A percentile compares a stretch with the other conserved stretches of the same genome.
These are phyloP conservation scores for Heterobasidion parviporum DNA, from an alignment of 1,284 basidiomycete genomes.

Conservation along the genomic window DNA sequence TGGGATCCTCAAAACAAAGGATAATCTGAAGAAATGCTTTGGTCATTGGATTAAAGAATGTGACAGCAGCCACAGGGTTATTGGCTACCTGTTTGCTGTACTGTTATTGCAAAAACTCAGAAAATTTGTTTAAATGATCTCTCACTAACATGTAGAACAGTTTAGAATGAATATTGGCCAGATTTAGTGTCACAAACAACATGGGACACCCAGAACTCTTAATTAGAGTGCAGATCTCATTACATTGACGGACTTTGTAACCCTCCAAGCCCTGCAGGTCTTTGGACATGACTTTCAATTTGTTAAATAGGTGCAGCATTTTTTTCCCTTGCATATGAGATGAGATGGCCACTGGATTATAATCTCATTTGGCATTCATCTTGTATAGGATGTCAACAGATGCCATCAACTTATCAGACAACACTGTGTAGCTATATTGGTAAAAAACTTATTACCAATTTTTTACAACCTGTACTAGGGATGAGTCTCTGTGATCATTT, in stretches of 20 bases:
- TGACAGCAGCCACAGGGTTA: conserved; percentile 10
- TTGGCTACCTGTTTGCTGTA: conserved; percentile 7
- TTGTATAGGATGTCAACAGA: not conserved
- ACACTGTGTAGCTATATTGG: not conserved
- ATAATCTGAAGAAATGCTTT: conserved; percentile 10
- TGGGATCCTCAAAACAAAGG: conserved; percentile 2
- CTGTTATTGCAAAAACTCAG: conserved; percentile 3
- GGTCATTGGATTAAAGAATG: conserved; percentile 14
- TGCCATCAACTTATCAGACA: not conserved
- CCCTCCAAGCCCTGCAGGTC: conserved; percentile 3
- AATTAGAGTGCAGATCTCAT: conserved; percentile 12
- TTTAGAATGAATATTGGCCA: conserved; percentile 13
- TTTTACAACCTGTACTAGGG: no score
- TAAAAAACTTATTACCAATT: no score
- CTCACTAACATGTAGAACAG: conserved; percentile 6
- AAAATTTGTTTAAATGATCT: conserved; percentile 1
- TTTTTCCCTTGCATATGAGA: not conserved
- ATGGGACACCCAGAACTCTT: conserved; percentile 12
- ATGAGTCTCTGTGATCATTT: no score
- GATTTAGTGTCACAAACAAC: conserved; percentile 20
- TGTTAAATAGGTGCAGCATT: not conserved
- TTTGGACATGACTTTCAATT: not conserved
- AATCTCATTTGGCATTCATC: not conserved
- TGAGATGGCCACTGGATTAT: not conserved
- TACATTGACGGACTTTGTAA: not conserved